Evolutionary conservation across 2,329 filamentous ascomycete species (phyloP), one percentile per base, ranked within the genome.

Genomic region (Botrytis fabae): DNA sequence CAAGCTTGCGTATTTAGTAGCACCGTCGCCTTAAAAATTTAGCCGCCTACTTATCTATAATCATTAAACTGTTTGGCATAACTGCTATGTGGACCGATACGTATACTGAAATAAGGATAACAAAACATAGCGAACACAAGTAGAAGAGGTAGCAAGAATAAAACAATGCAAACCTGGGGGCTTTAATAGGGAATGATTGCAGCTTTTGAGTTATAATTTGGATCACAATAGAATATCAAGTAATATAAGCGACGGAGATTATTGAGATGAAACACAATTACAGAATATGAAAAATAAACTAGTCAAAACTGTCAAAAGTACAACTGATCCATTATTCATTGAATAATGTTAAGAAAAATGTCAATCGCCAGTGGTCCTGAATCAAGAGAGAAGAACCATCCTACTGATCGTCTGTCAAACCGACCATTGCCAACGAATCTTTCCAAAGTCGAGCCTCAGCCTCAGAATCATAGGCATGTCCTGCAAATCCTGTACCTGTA

Each of bases 381-480:
- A 38, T 60, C 20, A 38, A 38, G 57, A 38, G 57, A 22, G 32
- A 60, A 60, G 32, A 32, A 22, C 4, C 40, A n/a, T 48, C 20
- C 35, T 57, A 71, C n/a, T 63, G 25, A 42, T 75, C 73, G 18
- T 76, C 72, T 32, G 71, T 76, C 76, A 81, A 44, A 10, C 79
- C 78, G 16, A 82, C 80, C 62, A 80, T 72, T 73, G 78, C 75
- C 51, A 80, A 73, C 44, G 82, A 84, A 65, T 83, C 73, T 69
- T 79, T 80, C 84, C 85, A 86, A 48, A 87, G 75, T 76, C 75
- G 80, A 66, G 78, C 77, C 76, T 83, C 84, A 22, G 77, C 80
- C 60, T 82, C 79, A 69, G 78, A 77, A 73, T 85, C 81, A 77
- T 82, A 85, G 25, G 77, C 75, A 32, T 80, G 75, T 8, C 73